Conservation (phyloP, 352 stramenopile species). For the Phytopythium montanum region DNA sequence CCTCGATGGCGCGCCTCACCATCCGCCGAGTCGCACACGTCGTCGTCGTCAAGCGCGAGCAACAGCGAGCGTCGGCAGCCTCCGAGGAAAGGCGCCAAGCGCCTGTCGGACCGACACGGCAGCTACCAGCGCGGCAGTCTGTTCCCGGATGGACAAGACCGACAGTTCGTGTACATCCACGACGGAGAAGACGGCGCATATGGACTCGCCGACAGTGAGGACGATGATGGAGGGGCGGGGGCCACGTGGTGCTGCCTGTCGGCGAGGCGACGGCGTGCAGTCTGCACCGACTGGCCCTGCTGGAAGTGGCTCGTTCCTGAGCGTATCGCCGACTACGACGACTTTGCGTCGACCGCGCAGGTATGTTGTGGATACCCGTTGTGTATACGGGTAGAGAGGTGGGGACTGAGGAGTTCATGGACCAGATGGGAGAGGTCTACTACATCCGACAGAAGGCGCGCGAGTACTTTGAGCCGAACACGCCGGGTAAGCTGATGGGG, state of each 20-base stretch:
- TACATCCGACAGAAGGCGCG: conserved; percentile 50
- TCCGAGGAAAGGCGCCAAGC: neutral
- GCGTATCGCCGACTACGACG: conserved; percentile 53
- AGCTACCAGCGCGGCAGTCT: neutral
- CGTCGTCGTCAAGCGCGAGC: neutral
- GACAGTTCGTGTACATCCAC: conserved; percentile 9
- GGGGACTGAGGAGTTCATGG: neutral
- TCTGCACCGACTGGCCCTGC: conserved; percentile 44
- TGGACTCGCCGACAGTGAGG: conserved; percentile 16
- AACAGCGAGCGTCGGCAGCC: neutral
- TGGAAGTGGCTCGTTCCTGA: conserved; percentile 65
- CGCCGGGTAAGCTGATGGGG: conserved; percentile 19
- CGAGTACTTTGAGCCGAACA: conserved; percentile 47
- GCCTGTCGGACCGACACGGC: neutral
- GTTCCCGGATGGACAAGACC: neutral
- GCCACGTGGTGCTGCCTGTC: conserved; percentile 2
- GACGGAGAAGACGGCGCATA: conserved; percentile 16
- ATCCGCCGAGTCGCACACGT: neutral
- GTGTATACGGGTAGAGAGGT: neutral
- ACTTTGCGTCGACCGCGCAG: conserved; percentile 56
- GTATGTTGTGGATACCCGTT: conserved; percentile 10
- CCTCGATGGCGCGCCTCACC: conserved; percentile 16
- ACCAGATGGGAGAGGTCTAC: conserved; percentile 55
- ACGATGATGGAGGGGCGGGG: conserved; percentile 12
- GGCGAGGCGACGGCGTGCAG: conserved; percentile 12